Percentiles rank a stretch among this genome's conserved stretches.
phyloP scores from a whole-genome alignment of 2,329 filamentous ascomycete species.

The Stylonectria norvegica region DNA sequence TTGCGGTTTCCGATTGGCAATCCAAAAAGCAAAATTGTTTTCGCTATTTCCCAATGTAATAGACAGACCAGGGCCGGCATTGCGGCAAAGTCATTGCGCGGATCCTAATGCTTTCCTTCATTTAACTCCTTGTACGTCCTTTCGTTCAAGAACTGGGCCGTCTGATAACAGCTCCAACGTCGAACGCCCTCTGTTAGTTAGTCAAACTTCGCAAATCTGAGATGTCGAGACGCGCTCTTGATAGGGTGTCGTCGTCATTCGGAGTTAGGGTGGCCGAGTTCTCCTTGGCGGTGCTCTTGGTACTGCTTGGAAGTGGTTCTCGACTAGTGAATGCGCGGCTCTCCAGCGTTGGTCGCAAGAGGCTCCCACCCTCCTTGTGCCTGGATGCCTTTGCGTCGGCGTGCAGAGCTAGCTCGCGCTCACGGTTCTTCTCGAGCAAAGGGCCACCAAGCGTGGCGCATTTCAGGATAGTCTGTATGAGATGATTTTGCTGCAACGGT shows the following conservation, averaged over 20 bases:
- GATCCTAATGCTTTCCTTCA: too few relatives aligned
- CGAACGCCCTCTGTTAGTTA: conserved; percentile 32
- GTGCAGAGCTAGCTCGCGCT: conserved; percentile 54
- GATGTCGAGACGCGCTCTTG: conserved; percentile 47
- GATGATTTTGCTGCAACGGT: conserved; percentile 90
- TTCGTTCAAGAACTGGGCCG: too few relatives aligned
- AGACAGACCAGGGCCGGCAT: too few relatives aligned
- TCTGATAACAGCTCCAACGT: too few relatives aligned
- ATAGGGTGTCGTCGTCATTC: conserved; percentile 43
- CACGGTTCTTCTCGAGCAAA: conserved; percentile 71
- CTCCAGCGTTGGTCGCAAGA: conserved; percentile 44
- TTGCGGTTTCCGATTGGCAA: too few relatives aligned
- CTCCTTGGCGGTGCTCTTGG: conserved; percentile 51
- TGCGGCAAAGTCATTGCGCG: too few relatives aligned
- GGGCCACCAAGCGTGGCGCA: conserved; percentile 88
- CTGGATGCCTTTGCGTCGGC: conserved; percentile 46
- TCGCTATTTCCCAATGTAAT: too few relatives aligned
- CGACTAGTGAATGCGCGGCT: conserved; percentile 67
- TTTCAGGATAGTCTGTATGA: conserved; percentile 96
- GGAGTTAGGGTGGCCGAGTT: conserved; percentile 59
- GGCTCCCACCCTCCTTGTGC: conserved; percentile 35
- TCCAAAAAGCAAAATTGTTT: too few relatives aligned
- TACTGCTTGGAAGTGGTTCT: too few relatives aligned
- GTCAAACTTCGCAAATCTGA: conserved; percentile 39
- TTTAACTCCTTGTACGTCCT: too few relatives aligned